These are phyloP conservation scores for Stylosanthes scabra DNA, from an alignment of 331 rosid species.

Conservation along the genomic window DNA sequence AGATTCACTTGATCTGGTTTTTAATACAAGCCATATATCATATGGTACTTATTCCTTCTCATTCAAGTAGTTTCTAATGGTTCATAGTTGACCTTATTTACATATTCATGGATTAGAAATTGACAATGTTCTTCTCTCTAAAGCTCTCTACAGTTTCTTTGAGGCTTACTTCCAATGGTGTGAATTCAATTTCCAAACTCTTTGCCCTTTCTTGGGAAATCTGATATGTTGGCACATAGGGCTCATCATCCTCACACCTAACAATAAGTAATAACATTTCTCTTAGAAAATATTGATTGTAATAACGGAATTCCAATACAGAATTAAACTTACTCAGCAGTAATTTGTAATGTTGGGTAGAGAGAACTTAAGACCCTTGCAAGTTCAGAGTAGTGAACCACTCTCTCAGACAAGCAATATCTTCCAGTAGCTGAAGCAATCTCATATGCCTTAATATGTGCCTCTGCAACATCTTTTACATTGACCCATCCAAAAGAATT, in stretches of 20 bases:
- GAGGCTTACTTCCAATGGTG: constrained; percentile 50
- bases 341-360: constrained; percentile 61
- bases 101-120: constrained; percentile 22
- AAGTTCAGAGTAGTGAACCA: constrained; percentile 56
- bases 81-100: neutral
- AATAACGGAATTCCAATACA: neutral
- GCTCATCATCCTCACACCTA: constrained; percentile 39
- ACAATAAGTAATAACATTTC: no score
- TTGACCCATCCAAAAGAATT: constrained; percentile 61
- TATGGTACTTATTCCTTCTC: neutral
- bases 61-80: neutral
- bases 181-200: constrained; percentile 52
- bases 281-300: no score
- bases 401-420: constrained; percentile 63
- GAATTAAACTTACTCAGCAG: constrained; percentile 57
- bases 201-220: constrained; percentile 50
- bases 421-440: constrained; percentile 75
- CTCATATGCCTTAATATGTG: constrained; percentile 79
- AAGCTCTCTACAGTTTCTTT: constrained; percentile 59
- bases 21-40: neutral
- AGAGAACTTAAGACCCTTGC: constrained; percentile 54
- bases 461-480: constrained; percentile 76
- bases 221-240: constrained; percentile 36
- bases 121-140: constrained; percentile 46
- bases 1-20: neutral